phyloP scores from a whole-genome alignment of 2,329 filamentous ascomycete genomes.

The Talaromyces marneffei region DNA sequence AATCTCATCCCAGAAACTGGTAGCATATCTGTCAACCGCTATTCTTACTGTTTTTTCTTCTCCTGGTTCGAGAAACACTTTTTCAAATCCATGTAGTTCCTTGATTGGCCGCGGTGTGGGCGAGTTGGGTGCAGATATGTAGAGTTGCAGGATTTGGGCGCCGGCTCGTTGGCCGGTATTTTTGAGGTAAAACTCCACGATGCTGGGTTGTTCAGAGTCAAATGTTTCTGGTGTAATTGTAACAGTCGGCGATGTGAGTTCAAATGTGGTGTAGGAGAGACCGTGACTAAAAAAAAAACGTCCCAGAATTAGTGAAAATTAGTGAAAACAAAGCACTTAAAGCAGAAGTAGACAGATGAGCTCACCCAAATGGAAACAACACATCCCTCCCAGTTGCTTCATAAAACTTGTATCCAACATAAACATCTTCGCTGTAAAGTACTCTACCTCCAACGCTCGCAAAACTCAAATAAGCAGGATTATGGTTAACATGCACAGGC shows the following conservation, averaged over 20 bases:
- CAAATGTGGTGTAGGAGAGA: slow-evolving; percentile 71
- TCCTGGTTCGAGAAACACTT: slow-evolving; percentile 9
- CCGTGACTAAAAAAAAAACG: slow-evolving; percentile 53
- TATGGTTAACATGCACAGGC: slow-evolving; percentile 61
- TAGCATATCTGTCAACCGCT: slow-evolving; percentile 30
- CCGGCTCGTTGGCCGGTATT: slow-evolving; percentile 52
- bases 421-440: slow-evolving; percentile 74
- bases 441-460: slow-evolving; percentile 62
- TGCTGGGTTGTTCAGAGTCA: slow-evolving; percentile 37
- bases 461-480: slow-evolving; percentile 71
- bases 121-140: slow-evolving; percentile 36
- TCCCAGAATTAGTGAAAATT: neutral
- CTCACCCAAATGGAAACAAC: slow-evolving; percentile 64
- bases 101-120: slow-evolving; percentile 24
- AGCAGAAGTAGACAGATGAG: neutral
- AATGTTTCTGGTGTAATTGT: neutral
- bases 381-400: slow-evolving; percentile 60
- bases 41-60: slow-evolving; percentile 18
- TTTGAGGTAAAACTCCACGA: slow-evolving; percentile 34
- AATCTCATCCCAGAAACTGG: slow-evolving; percentile 40
- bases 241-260: slow-evolving; percentile 34
- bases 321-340: neutral
- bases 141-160: slow-evolving; percentile 52
- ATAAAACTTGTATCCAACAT: slow-evolving; percentile 75
- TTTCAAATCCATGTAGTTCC: slow-evolving; percentile 15